A percentile compares a stretch with the other conserved stretches of the same genome.
phyloP scores from a whole-genome alignment of 179 eudicot species.

The Silene noctiflora region DNA sequence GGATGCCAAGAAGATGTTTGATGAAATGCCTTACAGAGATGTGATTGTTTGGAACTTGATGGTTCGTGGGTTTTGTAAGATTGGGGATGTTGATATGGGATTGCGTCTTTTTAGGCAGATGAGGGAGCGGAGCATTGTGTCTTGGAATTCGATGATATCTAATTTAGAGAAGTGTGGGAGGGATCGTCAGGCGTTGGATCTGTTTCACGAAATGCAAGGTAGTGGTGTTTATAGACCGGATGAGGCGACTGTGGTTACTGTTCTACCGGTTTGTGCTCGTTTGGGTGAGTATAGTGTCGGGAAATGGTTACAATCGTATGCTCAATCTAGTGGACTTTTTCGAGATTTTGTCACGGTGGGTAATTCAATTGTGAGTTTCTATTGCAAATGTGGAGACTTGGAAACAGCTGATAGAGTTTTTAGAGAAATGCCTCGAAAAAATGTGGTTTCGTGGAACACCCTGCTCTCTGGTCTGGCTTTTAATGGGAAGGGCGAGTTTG shows the following conservation, averaged over 20 bases:
- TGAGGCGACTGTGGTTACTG: slow-evolving; percentile 61
- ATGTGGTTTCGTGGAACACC: slow-evolving; percentile 62
- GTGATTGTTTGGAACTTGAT: slow-evolving; percentile 69
- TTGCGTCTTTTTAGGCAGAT: slow-evolving; percentile 46
- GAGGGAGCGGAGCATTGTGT: slow-evolving; percentile 55
- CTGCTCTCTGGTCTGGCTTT: slow-evolving; percentile 65
- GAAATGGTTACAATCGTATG: slow-evolving; percentile 46
- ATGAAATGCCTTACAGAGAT: slow-evolving; percentile 58
- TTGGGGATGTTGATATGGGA: slow-evolving; percentile 55
- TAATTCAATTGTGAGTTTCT: slow-evolving; percentile 53
- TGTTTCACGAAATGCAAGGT: slow-evolving; percentile 46
- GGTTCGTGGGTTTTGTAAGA: slow-evolving; percentile 55
- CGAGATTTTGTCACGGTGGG: slow-evolving; percentile 48
- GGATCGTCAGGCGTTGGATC: slow-evolving; percentile 46
- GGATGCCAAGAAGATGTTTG: slow-evolving; percentile 62
- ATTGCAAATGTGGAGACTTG: slow-evolving; percentile 57
- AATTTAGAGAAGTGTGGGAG: slow-evolving; percentile 44
- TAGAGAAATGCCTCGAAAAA: slow-evolving; percentile 46
- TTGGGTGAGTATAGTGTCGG: slow-evolving; percentile 50
- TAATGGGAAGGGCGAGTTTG: slow-evolving; percentile 56
- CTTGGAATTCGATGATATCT: slow-evolving; percentile 72
- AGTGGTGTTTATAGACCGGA: slow-evolving; percentile 44
- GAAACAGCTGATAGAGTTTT: slow-evolving; percentile 46
- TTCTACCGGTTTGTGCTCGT: slow-evolving; percentile 59
- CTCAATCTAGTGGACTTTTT: slow-evolving; percentile 43